phyloP scores from a whole-genome alignment of 345 rosid genomes.

The Hibiscus syriacus region DNA sequence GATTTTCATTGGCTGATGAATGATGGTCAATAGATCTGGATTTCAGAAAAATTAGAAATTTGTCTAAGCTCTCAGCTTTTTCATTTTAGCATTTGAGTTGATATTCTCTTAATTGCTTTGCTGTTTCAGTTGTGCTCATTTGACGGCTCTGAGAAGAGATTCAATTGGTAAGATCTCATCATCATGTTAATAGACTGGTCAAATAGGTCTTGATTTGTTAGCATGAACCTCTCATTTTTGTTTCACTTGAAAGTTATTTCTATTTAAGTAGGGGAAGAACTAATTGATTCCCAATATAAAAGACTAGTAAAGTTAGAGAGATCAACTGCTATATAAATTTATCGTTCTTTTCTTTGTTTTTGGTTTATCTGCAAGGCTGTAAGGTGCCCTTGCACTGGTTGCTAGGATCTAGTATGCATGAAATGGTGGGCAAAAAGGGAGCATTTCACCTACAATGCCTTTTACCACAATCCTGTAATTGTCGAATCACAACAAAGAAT shows the following conservation, averaged over 20 bases:
- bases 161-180: constrained; percentile 59
- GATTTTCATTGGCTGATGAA: background rate
- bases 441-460: background rate
- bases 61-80: background rate
- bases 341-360: background rate
- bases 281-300: background rate
- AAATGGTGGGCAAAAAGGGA: background rate
- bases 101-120: background rate
- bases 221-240: background rate
- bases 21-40: background rate
- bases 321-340: background rate
- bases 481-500: background rate
- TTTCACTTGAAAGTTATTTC: background rate
- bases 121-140: constrained; percentile 81
- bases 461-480: background rate
- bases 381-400: background rate
- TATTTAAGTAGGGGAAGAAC: background rate
- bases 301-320: background rate
- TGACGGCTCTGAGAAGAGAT: constrained; percentile 91
- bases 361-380: background rate
- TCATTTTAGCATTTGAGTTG: background rate
- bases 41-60: background rate
- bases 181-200: background rate
- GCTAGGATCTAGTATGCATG: background rate
- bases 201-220: background rate